phyloP scores from a whole-genome alignment of 2,329 filamentous ascomycete genomes.

The Domatiomyces globalis region DNA sequence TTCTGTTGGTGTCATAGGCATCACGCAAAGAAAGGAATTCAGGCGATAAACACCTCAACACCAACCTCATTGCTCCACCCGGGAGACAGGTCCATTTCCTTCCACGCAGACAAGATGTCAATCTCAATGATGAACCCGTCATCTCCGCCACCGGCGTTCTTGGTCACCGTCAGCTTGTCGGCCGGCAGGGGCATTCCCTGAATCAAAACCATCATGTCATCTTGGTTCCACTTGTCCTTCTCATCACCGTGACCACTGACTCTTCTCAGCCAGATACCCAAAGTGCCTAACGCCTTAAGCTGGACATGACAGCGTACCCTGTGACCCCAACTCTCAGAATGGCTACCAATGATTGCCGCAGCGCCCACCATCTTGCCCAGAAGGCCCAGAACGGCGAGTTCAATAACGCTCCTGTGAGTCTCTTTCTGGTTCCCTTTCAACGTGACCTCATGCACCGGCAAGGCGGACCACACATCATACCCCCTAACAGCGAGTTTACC shows the following conservation, averaged over 20 bases:
- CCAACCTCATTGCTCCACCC: constrained; percentile 71
- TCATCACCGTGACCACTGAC: constrained; percentile 17
- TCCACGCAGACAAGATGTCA: constrained; percentile 65
- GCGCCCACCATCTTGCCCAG: constrained; percentile 81
- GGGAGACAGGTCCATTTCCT: constrained; percentile 51
- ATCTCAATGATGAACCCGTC: constrained; percentile 53
- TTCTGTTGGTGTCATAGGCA: neutral
- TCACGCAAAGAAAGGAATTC: neutral
- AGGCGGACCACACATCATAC: constrained; percentile 71
- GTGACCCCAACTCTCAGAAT: constrained; percentile 17
- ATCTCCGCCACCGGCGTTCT: constrained; percentile 13
- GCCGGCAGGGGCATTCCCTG: constrained; percentile 55
- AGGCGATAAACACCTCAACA: constrained; percentile 43
- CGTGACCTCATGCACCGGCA: constrained; percentile 40
- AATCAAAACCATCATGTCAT: constrained; percentile 61
- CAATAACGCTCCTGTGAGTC: constrained; percentile 19
- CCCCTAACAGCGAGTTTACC: constrained; percentile 50
- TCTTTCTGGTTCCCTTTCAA: constrained; percentile 21
- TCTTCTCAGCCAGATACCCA: constrained; percentile 59
- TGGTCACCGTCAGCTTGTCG: constrained; percentile 44
- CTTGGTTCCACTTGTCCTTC: constrained; percentile 9
- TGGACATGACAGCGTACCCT: constrained; percentile 32
- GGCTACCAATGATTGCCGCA: constrained; percentile 56
- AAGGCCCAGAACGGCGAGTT: constrained; percentile 59
- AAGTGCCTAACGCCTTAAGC: constrained; percentile 62